Evolutionary conservation across 495 filamentous ascomycete genomes (phyloP), one percentile per base, ranked within the genome.

Genomic region (Neurospora sp.): DNA sequence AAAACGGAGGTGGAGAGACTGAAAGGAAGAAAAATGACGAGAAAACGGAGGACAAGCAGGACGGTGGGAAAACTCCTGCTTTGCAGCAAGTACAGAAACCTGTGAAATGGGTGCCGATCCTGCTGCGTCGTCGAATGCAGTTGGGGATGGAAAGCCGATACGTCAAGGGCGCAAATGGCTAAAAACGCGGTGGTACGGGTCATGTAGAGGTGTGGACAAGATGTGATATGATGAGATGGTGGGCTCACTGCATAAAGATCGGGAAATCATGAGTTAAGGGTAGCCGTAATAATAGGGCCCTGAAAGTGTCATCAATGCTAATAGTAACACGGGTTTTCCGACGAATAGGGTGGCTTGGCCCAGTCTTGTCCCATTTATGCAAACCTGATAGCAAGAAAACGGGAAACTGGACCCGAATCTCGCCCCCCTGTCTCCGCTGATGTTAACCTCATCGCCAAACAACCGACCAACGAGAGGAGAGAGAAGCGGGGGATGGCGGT

Each of bases 101-200:
- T 44, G 31, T 71, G 59, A 37, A 76, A 74, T 77, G 79, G 75
- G 72, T 78, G 8, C 77, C 80, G 16, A 69, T 82, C 70, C 77
- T 69, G 77, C 73, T 83, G 65, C 74, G 72, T 35, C 73, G 80
- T 10, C 74, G 70, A 71, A 68, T 79, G 76, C 73, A 80, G 74
- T 69, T 82, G 72, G 81, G 81, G 18, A 81, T 83, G 80, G 79
- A 83, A 44, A 83, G 81, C 72, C 77, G 76, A 22, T 83, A 80
- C 73, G 78, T 83, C 72, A 81, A 81, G 71, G 78, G 74, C 27
- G 70, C 74, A 42, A 74, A 74, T 18, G 38, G 70, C 53, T 65
- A 31, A 31, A 31, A 61, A 31, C 10, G 53, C 22, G 10, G 22
- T 8, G 27, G 22, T 18, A 35, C 27, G 27, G 14, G 18, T 37